phyloP scores from a whole-genome alignment of 23 red algal genomes.

The Gracilaria vermiculophylla region DNA sequence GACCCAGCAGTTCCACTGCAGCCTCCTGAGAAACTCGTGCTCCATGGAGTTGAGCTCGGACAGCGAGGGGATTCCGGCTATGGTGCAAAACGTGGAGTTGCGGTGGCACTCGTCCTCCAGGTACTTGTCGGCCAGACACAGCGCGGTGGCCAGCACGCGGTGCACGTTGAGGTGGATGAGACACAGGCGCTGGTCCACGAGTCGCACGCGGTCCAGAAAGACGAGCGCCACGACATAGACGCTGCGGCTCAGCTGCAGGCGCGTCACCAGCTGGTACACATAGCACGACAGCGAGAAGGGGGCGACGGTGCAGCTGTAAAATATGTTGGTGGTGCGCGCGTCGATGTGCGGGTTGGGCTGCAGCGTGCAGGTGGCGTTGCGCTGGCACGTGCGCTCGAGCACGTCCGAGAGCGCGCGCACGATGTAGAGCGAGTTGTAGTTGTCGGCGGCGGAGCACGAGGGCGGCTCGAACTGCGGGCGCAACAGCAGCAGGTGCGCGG shows the following conservation, averaged over 20 bases:
- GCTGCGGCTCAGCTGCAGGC: slow-evolving; percentile 38
- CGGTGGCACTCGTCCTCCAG: slow-evolving; percentile 72
- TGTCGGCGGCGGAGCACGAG: neutral
- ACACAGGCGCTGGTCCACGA: slow-evolving; percentile 37
- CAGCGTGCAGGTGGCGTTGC: neutral
- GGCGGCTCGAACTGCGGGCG: neutral
- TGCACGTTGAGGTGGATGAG: slow-evolving; percentile 76
- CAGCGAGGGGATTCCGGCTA: slow-evolving; percentile 32
- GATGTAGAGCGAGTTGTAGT: neutral
- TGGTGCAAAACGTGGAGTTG: slow-evolving; percentile 17
- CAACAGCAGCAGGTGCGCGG: neutral
- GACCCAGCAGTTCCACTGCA: slow-evolving; percentile 62
- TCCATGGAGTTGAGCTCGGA: slow-evolving; percentile 54
- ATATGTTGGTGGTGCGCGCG: slow-evolving; percentile 8
- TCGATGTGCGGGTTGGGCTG: slow-evolving; percentile 13
- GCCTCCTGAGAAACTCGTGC: slow-evolving; percentile 39
- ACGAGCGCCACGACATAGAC: slow-evolving; percentile 68
- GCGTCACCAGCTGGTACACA: slow-evolving; percentile 16
- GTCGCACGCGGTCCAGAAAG: slow-evolving; percentile 66
- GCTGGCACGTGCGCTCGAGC: slow-evolving; percentile 12
- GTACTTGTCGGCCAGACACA: slow-evolving; percentile 64
- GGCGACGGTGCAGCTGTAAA: neutral
- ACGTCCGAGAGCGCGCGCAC: neutral
- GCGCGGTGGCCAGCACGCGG: slow-evolving; percentile 56
- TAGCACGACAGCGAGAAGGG: slow-evolving; percentile 35